Conservation (phyloP, 2,329 filamentous ascomycete species). For the Didymosphaeria variabile region DNA sequence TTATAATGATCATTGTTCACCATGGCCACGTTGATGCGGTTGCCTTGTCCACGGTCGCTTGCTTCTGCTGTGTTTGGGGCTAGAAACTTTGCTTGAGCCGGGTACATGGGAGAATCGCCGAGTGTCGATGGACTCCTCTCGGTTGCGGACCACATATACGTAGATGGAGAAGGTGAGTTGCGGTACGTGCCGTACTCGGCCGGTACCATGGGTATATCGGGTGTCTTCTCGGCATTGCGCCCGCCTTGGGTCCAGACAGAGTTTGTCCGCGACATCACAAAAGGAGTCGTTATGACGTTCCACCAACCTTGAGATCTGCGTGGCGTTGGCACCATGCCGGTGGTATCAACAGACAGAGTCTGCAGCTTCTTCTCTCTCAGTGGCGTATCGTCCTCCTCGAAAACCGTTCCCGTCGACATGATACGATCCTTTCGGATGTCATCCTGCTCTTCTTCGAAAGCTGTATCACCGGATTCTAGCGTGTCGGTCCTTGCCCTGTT, state of each 20-base stretch:
- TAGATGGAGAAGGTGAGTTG: constrained; percentile 27
- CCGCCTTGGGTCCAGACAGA: constrained; percentile 45
- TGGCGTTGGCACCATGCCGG: constrained; percentile 57
- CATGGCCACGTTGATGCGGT: neutral
- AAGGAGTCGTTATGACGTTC: constrained; percentile 79
- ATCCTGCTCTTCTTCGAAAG: constrained; percentile 62
- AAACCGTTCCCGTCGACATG: constrained; percentile 70
- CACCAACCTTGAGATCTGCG: constrained; percentile 76
- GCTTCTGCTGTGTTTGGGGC: constrained; percentile 11
- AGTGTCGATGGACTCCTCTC: constrained; percentile 28
- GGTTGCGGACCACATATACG: constrained; percentile 37
- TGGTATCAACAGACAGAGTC: constrained; percentile 50
- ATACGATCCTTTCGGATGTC: constrained; percentile 51
- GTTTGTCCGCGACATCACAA: constrained; percentile 55
- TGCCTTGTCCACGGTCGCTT: neutral
- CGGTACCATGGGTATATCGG: constrained; percentile 46
- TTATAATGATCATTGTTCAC: neutral
- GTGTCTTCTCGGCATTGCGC: constrained; percentile 33
- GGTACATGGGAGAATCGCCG: constrained; percentile 22
- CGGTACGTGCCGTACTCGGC: constrained; percentile 30
- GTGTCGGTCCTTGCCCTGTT: constrained; percentile 42
- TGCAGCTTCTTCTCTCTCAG: constrained; percentile 35
- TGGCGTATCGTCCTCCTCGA: constrained; percentile 71
- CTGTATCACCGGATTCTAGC: constrained; percentile 47
- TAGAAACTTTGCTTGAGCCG: constrained; percentile 11